phyloP scores from a whole-genome alignment of 2,329 filamentous ascomycete species.

The Diaporthe amygdali region DNA sequence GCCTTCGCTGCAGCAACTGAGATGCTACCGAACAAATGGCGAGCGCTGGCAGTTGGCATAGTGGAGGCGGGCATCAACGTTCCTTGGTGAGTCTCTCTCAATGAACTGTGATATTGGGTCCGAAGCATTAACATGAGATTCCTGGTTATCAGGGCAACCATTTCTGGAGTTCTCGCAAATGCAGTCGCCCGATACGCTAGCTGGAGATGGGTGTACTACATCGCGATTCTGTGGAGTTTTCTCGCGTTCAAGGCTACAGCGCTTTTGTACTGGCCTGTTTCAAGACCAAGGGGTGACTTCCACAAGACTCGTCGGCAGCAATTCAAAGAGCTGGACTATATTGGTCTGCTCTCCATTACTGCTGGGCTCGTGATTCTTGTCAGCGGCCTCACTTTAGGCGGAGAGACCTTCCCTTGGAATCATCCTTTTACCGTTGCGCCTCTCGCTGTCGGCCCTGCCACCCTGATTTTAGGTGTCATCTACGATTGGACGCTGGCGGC shows the following conservation, averaged over 20 bases:
- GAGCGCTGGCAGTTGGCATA: slow-evolving; percentile 4
- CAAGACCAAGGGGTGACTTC: slow-evolving; percentile 9
- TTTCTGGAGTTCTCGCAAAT: not conserved
- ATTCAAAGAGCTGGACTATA: slow-evolving; percentile 18
- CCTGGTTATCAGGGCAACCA: not conserved
- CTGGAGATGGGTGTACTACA: slow-evolving; percentile 21
- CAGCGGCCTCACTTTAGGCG: slow-evolving; percentile 9
- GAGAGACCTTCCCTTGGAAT: not conserved
- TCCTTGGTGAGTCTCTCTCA: not conserved
- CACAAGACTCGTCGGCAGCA: slow-evolving; percentile 14
- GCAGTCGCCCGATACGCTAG: slow-evolving; percentile 6
- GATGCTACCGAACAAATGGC: slow-evolving; percentile 20
- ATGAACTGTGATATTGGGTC: not conserved
- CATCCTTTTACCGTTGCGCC: not conserved
- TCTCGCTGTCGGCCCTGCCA: not conserved
- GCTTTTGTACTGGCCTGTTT: slow-evolving; percentile 16
- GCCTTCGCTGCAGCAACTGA: slow-evolving; percentile 11
- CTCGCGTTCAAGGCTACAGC: slow-evolving; percentile 14
- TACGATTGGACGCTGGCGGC: slow-evolving; percentile 15
- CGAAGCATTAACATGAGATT: not conserved
- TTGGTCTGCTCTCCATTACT: slow-evolving; percentile 2
- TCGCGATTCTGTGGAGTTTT: slow-evolving; percentile 12
- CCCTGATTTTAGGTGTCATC: not conserved
- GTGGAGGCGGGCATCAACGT: slow-evolving; percentile 5
- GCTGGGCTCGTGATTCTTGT: not conserved